Base-by-base conservation (phyloP, 2,329 filamentous ascomycete genomes). In the Rhexocercosporidium sp. region DNA sequence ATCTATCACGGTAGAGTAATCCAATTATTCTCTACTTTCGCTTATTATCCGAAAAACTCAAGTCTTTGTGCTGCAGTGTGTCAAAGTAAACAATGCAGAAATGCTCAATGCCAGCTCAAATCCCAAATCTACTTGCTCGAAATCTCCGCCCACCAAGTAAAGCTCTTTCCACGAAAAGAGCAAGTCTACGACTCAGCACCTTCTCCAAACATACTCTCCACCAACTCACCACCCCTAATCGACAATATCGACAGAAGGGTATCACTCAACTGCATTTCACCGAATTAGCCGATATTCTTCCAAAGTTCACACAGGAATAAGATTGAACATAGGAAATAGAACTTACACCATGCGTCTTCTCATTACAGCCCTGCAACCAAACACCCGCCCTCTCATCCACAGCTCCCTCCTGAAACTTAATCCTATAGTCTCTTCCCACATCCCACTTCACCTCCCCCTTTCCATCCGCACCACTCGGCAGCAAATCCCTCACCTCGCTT, bases 331-430 rank as follows among this genome's bases (percentile, higher is more conserved):
- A 34, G 4, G 44, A 59, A 29, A 63, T 25, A 22, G 60, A 66
- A 89, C 91, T 88, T 86, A 95, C 91, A 67, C 95, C 95, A 79
- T 98, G 95, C 39, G 94, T 97, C 69, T 85, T 88, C 82, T 98
- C 94, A 78, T 94, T 96, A 82, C 94, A 97, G 37, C 95, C 95
- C 79, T 98, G 96, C 74, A 98, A 83, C 91, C 92, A 98, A 66
- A 98, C 84, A 3, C 94, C 94, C 16, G 93, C 91, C 53, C 49
- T 88, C 0, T 84, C 77, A n/a, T 88, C 85, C 39, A 98, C 90
- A 57, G 86, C 84, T 34, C 86, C 89, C 1, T 86, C 81, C 59
- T 86, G 84, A 77, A 96, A 93, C 66, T 89, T 82, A 59, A 97
- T 87, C 61, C 85, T 85, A 79, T 98, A 98, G 78, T 97, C 88